These are phyloP conservation scores for Alternaria viburni DNA, from an alignment of 2,329 filamentous ascomycete species.

Conservation along the genomic window DNA sequence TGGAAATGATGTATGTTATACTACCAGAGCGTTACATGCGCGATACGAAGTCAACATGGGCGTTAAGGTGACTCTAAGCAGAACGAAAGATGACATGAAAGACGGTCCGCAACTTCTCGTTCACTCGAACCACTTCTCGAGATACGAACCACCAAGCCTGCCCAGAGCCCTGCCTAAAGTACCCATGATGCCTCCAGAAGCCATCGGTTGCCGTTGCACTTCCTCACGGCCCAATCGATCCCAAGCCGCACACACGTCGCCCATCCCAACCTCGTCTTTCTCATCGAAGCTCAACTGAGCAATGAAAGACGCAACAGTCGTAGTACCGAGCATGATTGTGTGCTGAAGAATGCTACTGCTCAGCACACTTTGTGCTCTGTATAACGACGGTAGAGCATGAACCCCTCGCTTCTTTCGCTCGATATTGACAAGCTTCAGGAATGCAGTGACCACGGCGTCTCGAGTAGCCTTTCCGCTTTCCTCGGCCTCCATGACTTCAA, in stretches of 20 bases:
- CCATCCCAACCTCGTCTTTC: background rate
- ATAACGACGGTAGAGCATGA: background rate
- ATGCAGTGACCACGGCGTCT: background rate
- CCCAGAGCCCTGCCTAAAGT: background rate
- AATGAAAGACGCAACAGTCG: background rate
- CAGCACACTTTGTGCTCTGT: background rate
- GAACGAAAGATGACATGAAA: background rate
- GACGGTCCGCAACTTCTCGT: too few relatives aligned
- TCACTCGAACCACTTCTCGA: too few relatives aligned
- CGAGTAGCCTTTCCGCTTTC: background rate
- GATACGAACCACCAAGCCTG: too few relatives aligned
- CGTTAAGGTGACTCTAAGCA: rapidly evolving
- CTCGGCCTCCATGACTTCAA: background rate
- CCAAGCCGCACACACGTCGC: background rate
- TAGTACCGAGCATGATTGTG: background rate
- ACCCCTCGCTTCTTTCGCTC: background rate
- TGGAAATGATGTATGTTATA: background rate
- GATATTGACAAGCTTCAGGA: background rate
- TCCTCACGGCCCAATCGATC: background rate
- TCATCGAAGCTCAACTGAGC: background rate
- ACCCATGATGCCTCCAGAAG: background rate
- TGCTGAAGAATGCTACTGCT: background rate
- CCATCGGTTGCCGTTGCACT: background rate
- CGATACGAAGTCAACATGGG: background rate
- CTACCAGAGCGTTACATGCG: background rate